A percentile compares a stretch with the other conserved stretches of the same genome.
Evolutionary conservation across 2,329 filamentous ascomycete genomes (phyloP).

Genomic region (Aureobasidium sp.): DNA sequence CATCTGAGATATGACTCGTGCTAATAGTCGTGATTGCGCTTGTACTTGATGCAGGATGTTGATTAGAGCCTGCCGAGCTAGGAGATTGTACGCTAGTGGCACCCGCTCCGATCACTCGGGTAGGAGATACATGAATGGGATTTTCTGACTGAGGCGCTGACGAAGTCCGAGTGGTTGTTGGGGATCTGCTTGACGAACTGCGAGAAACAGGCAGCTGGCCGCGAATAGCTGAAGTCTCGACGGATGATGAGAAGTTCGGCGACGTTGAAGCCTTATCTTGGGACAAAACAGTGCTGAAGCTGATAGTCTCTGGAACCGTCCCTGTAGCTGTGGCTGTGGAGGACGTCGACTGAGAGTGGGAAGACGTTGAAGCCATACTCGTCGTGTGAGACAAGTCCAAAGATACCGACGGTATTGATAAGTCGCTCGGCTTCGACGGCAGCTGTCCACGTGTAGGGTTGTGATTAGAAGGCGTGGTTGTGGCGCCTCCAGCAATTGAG

Average conservation of each 20-base stretch:
- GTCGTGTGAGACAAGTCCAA: not conserved
- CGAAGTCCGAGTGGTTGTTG: not conserved
- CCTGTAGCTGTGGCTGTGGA: too few species aligned
- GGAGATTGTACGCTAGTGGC: not conserved
- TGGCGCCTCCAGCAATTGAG: not conserved
- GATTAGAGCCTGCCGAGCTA: not conserved
- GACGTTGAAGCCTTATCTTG: too few species aligned
- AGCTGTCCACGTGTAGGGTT: not conserved
- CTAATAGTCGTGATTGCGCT: not conserved
- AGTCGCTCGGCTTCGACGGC: not conserved
- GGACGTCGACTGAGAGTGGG: too few species aligned
- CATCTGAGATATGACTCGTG: not conserved
- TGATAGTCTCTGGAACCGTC: too few species aligned
- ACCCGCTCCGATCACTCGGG: not conserved
- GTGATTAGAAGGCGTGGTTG: too few species aligned
- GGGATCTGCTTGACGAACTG: not conserved
- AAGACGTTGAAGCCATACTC: not conserved
- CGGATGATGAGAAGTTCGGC: not conserved
- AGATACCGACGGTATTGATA: not conserved
- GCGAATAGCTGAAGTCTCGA: not conserved
- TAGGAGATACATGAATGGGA: not conserved
- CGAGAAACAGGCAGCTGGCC: not conserved
- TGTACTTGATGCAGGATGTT: not conserved
- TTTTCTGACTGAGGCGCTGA: too few species aligned
- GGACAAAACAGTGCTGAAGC: too few species aligned